Conservation (phyloP, 2,329 filamentous ascomycete species). For the Epichloe gansuensis region DNA sequence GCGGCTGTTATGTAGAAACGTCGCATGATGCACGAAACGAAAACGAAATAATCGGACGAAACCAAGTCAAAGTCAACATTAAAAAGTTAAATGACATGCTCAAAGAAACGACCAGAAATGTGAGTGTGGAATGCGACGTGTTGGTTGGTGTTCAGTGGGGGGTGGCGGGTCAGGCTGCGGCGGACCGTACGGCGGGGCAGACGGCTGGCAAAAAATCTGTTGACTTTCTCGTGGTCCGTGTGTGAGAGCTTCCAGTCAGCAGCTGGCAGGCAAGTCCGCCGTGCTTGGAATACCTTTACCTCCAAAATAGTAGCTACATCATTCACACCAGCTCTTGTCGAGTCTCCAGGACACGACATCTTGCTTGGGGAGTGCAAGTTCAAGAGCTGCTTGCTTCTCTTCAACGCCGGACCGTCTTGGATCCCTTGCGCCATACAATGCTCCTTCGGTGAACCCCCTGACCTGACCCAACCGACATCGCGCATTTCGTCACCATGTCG, state of each 20-base stretch:
- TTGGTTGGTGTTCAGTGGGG: too few relatives aligned
- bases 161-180: too few relatives aligned
- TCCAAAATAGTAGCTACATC: background rate
- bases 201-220: background rate
- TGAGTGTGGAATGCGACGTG: too few relatives aligned
- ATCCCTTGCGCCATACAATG: slow-evolving; percentile 7
- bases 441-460: slow-evolving; percentile 1
- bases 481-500: slow-evolving; percentile 28
- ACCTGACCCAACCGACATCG: background rate
- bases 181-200: too few relatives aligned
- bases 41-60: too few relatives aligned
- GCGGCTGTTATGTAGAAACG: too few relatives aligned
- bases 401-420: background rate
- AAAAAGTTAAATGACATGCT: too few relatives aligned
- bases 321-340: background rate
- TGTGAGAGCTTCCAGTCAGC: background rate
- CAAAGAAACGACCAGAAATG: too few relatives aligned
- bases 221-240: background rate
- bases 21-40: too few relatives aligned
- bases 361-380: background rate
- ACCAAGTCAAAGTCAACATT: too few relatives aligned
- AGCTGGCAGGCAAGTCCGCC: background rate
- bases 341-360: background rate
- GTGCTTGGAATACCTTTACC: background rate
- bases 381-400: background rate